phyloP scores from a whole-genome alignment of 2,329 filamentous ascomycete genomes.

The Colletotrichum incanum region DNA sequence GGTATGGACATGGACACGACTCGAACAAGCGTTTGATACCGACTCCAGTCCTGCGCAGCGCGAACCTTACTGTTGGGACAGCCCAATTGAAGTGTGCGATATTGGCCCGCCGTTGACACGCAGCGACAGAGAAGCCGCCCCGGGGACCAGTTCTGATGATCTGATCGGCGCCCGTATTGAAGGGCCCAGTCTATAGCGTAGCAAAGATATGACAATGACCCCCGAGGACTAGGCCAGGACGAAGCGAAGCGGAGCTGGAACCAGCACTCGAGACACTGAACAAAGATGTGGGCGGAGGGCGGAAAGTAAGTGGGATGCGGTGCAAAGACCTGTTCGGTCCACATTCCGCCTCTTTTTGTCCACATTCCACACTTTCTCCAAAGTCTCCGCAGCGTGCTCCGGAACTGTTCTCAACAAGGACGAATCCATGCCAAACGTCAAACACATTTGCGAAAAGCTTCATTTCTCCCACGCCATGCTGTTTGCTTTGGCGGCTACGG shows the following conservation, averaged over 20 bases:
- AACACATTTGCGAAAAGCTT: constrained; percentile 36
- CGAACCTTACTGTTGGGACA: constrained; percentile 23
- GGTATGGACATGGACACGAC: constrained; percentile 20
- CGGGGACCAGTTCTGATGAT: constrained; percentile 31
- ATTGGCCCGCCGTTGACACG: constrained; percentile 28
- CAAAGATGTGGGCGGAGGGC: constrained; percentile 11
- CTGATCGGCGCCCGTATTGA: constrained; percentile 32
- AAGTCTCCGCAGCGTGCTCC: constrained; percentile 15
- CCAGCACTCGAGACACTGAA: constrained; percentile 36
- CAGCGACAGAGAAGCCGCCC: constrained; percentile 19
- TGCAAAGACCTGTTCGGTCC: constrained; percentile 10
- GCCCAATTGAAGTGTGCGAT: not conserved
- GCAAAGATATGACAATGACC: not conserved
- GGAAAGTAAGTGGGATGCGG: not conserved
- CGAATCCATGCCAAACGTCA: constrained; percentile 32
- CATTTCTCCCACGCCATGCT: constrained; percentile 2
- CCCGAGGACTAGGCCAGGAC: constrained; percentile 22
- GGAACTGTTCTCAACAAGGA: constrained; percentile 11
- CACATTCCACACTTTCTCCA: constrained; percentile 12
- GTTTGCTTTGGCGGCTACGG: not conserved
- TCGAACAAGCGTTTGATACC: constrained; percentile 26
- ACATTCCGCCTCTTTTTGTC: constrained; percentile 27
- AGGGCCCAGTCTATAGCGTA: not conserved
- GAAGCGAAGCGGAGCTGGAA: constrained; percentile 30
- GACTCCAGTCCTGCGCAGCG: constrained; percentile 12